A percentile compares a stretch with the other conserved stretches of the same genome.
phyloP scores from a whole-genome alignment of 2,329 filamentous ascomycete species.

The Penicillium sp. region DNA sequence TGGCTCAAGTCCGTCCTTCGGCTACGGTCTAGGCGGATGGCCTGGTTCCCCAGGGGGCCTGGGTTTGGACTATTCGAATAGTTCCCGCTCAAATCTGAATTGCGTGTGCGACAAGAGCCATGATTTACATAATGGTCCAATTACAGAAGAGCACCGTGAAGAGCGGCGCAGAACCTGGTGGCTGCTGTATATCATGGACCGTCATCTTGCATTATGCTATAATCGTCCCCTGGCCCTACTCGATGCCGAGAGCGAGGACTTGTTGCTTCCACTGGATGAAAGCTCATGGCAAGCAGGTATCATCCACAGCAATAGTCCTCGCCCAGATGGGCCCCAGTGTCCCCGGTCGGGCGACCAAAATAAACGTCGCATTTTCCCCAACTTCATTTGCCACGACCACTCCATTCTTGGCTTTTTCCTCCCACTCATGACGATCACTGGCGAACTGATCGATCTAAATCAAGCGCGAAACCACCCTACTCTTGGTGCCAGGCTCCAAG shows the following conservation, averaged over 20 bases:
- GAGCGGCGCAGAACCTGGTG: conserved; percentile 90
- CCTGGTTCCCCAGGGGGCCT: conserved; percentile 52
- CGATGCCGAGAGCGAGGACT: conserved; percentile 80
- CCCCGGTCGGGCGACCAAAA: conserved; percentile 34
- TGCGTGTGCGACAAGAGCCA: conserved; percentile 35
- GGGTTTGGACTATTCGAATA: conserved; percentile 45
- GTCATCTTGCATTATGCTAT: conserved; percentile 87
- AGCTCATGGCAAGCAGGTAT: conserved; percentile 81
- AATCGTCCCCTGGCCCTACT: conserved; percentile 84
- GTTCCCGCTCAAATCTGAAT: conserved; percentile 33
- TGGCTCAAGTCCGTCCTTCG: conserved; percentile 34
- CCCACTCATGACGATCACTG: conserved; percentile 90
- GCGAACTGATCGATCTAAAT: conserved; percentile 85
- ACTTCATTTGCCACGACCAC: conserved; percentile 80
- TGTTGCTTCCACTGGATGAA: conserved; percentile 85
- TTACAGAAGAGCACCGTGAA: conserved; percentile 79
- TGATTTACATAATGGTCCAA: conserved; percentile 24
- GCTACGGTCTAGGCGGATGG: conserved; percentile 33
- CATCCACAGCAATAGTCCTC: conserved; percentile 57
- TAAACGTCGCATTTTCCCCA: conserved; percentile 65
- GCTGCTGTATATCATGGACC: conserved; percentile 87
- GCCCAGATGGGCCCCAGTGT: conserved; percentile 38
- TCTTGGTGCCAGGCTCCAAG: conserved; percentile 71
- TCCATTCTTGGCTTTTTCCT: conserved; percentile 90
- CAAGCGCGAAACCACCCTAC: conserved; percentile 85